Percentiles rank a stretch among this genome's conserved stretches.
Evolutionary conservation across 345 rosid species (phyloP).

Genomic region (Hibiscus mutabilis): DNA sequence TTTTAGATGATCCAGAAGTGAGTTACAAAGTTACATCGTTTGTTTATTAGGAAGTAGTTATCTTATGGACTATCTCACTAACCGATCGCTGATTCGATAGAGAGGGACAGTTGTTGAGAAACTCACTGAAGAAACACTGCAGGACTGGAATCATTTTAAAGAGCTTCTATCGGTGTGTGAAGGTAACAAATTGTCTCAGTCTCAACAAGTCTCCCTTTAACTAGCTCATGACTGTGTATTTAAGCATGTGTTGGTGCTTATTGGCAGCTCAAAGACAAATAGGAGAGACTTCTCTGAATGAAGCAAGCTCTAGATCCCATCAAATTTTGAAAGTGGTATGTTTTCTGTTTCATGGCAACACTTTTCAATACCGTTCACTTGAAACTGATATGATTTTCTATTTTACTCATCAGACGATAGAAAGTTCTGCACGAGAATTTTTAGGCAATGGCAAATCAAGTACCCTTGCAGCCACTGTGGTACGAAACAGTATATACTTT

Average conservation of each 20-base stretch:
- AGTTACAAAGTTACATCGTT: constrained; percentile 18
- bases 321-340: constrained; percentile 89
- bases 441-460: background rate
- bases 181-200: constrained; percentile 31
- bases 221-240: constrained; percentile 15
- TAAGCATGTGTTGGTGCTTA: constrained; percentile 12
- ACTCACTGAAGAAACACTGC: constrained; percentile 67
- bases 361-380: background rate
- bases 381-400: background rate
- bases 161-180: constrained; percentile 80
- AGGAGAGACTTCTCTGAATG: constrained; percentile 89
- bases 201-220: constrained; percentile 3
- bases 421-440: background rate
- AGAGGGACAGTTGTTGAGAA: constrained; percentile 91
- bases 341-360: constrained; percentile 13
- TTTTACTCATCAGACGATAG: background rate
- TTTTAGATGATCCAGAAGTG: constrained; percentile 95
- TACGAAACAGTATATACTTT: background rate
- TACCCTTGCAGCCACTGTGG: background rate
- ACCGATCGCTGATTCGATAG: constrained; percentile 32
- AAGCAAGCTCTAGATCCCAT: constrained; percentile 94
- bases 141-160: constrained; percentile 67
- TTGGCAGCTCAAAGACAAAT: constrained; percentile 89
- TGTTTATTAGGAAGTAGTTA: constrained; percentile 7
- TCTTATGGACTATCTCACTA: constrained; percentile 12